These are phyloP conservation scores for Cyberlindnera subsufficiens DNA, from an alignment of 805 yeast species.

Conservation along the genomic window DNA sequence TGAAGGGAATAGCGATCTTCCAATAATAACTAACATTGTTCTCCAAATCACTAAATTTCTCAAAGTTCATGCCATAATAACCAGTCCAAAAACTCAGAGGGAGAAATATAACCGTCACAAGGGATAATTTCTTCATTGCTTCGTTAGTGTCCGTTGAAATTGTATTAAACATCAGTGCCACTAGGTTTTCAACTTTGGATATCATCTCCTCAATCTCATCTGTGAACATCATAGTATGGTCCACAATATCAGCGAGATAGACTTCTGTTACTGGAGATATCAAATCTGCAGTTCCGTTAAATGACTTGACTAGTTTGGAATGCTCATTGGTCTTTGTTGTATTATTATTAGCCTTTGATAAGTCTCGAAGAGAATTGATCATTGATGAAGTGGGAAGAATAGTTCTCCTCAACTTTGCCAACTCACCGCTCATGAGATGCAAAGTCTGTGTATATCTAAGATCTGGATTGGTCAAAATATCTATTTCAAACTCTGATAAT, in stretches of 20 bases:
- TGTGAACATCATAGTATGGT: constrained; percentile 45
- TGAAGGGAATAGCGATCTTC: constrained; percentile 31
- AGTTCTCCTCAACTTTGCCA: constrained; percentile 39
- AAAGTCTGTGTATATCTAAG: constrained; percentile 45
- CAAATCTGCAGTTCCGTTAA: constrained; percentile 5
- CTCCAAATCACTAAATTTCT: constrained; percentile 29
- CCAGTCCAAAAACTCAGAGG: constrained; percentile 59
- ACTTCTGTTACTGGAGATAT: constrained; percentile 39
- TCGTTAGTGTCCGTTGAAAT: constrained; percentile 49
- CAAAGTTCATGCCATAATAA: constrained; percentile 46
- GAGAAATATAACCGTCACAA: constrained; percentile 52
- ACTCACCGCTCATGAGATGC: constrained; percentile 48
- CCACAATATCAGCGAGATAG: constrained; percentile 50
- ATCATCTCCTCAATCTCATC: constrained; percentile 53
- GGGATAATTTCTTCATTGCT: constrained; percentile 47
- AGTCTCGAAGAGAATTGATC: constrained; percentile 40
- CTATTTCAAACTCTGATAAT: constrained; percentile 44
- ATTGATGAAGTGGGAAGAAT: constrained; percentile 43
- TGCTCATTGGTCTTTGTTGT: no score
- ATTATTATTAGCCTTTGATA: constrained; percentile 17
- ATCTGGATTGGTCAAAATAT: constrained; percentile 44
- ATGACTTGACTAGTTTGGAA: neutral
- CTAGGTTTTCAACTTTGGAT: constrained; percentile 42
- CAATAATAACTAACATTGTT: constrained; percentile 25
- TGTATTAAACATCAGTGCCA: constrained; percentile 50